These are phyloP conservation scores for Triticum dicoccoides DNA, from an alignment of 176 grass and related monocot genomes.

Conservation along the genomic window DNA sequence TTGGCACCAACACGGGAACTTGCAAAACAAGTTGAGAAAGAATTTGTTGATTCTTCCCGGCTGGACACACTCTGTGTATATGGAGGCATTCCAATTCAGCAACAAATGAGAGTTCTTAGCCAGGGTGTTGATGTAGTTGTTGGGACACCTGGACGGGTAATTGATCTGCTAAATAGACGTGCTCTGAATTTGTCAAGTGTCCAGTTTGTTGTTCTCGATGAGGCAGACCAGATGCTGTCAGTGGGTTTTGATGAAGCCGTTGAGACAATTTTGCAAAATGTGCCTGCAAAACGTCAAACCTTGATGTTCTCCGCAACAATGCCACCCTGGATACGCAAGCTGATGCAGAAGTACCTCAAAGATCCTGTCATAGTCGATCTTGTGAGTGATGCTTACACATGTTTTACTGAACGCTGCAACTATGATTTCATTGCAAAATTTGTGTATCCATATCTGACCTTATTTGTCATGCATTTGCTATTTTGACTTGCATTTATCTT, in stretches of 20 bases:
- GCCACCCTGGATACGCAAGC: slow-evolving; percentile 85
- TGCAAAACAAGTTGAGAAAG: slow-evolving; percentile 94
- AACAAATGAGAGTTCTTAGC: slow-evolving; percentile 68
- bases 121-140: slow-evolving; percentile 87
- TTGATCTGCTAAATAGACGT: slow-evolving; percentile 83
- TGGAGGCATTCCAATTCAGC: slow-evolving; percentile 79
- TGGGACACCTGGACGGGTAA: slow-evolving; percentile 89
- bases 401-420: not conserved
- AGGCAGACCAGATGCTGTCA: slow-evolving; percentile 97
- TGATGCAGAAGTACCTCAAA: slow-evolving; percentile 74
- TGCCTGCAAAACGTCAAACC: slow-evolving; percentile 64
- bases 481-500: not conserved
- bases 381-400: slow-evolving; percentile 49
- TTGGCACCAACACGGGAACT: slow-evolving; percentile 97
- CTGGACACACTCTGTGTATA: slow-evolving; percentile 87
- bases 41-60: slow-evolving; percentile 72
- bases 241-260: slow-evolving; percentile 96
- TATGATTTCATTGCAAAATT: not conserved
- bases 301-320: slow-evolving; percentile 99
- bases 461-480: not conserved
- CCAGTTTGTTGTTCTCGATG: slow-evolving; percentile 90
- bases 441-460: not conserved
- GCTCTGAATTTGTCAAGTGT: slow-evolving; percentile 65
- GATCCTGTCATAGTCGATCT: slow-evolving; percentile 77
- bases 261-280: slow-evolving; percentile 71